Percentiles rank a stretch among this genome's conserved stretches.
Conservation (phyloP, 345 rosid genomes). For the Linum tenue region DNA sequence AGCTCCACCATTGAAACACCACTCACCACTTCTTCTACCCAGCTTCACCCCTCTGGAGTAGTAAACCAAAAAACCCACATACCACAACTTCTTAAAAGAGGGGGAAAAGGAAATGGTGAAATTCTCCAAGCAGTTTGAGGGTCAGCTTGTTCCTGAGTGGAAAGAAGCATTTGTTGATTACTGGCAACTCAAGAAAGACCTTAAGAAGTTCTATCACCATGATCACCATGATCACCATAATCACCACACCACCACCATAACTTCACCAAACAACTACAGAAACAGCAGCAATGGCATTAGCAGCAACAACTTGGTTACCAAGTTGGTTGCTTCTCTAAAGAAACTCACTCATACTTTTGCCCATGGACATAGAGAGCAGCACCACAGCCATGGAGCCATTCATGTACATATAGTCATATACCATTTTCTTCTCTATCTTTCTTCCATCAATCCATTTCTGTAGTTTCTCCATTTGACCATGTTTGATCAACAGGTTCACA, state of each 20-base stretch:
- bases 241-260: not conserved
- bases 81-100: not conserved
- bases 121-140: conserved; percentile 80
- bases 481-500: not conserved
- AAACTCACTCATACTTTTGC: not conserved
- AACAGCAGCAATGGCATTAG: not conserved
- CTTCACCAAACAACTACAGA: not conserved
- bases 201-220: conserved; percentile 45
- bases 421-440: not conserved
- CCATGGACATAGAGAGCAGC: not conserved
- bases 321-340: not conserved
- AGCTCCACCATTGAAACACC: not conserved
- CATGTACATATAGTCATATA: conserved; percentile 1
- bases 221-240: conserved; percentile 7
- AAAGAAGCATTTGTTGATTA: conserved; percentile 96
- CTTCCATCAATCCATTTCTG: not conserved
- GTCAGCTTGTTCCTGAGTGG: conserved; percentile 97
- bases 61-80: not conserved
- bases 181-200: conserved; percentile 76
- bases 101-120: conserved; percentile 48
- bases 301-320: not conserved
- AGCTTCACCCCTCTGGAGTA: not conserved
- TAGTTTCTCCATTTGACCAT: not conserved
- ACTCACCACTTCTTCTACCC: not conserved
- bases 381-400: conserved; percentile 3